Base-by-base conservation (phyloP, 1,284 basidiomycete genomes). In the Heliocybe sulcata region DNA sequence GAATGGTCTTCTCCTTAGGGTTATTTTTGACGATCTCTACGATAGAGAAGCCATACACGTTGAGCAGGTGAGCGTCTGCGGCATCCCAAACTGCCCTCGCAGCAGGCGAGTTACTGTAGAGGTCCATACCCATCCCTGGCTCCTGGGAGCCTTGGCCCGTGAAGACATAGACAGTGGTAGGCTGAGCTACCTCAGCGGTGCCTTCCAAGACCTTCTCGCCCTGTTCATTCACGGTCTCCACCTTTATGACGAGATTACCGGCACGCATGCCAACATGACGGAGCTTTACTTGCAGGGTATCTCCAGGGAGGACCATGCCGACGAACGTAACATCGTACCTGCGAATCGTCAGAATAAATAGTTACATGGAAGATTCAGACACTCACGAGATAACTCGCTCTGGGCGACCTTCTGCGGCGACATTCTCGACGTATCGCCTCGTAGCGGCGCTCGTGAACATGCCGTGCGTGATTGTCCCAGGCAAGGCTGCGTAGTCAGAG, bases 91-190 rank as follows among this genome's bases (percentile, higher is more conserved):
- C 94, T 50, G 92, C 90, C 63, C 90, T 90, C 59, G 96, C 97
- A 35, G 95, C 94, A 45, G 92, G 87, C 11, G 94, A 98, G 62
- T 76, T 84, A 70, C 86, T 89, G 80, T 98, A 99, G 2, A 99
- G 82, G 64, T 98, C 95, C 95, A 99, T 98, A 42, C 97, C 96
- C 96, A 99, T 99, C 35, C 95, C 94, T 51, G 90, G 87, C 72
- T 99, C 96, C 72, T 99, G 97, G 23, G 94, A 98, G 55, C 96
- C 96, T 71, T 99, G 96, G 52, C 96, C 96, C 54, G 96, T 99
- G 80, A 98, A 98, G 66, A 98, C 94, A 65, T 98, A 98, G 52
- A 92, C 92, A 16, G 95, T 97, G 14, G 86, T 84, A 2, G 93
- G 86, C 72, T 98, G 96, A 14, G 86, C 86, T 60, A 98, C 93